Evolutionary conservation across 164 flowering plant species (phyloP).

Genomic region (Nymphaea colorata): DNA sequence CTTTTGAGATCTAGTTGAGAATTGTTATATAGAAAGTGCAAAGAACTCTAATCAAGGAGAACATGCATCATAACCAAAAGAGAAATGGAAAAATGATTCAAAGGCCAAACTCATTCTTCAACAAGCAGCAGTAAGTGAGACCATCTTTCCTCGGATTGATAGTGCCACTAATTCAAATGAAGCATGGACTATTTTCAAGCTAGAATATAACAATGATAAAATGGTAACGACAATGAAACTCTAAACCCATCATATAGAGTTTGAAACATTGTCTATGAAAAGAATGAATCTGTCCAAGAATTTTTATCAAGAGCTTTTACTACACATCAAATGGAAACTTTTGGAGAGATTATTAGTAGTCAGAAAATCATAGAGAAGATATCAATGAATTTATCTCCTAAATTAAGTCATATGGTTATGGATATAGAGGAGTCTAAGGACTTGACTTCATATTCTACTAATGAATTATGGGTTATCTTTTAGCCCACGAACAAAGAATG

Average conservation of each 20-base stretch:
- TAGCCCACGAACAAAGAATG: background rate
- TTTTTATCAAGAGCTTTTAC: background rate
- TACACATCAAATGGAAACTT: background rate
- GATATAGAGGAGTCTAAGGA: slow-evolving; percentile 1
- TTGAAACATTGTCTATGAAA: slow-evolving; percentile 3
- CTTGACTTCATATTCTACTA: background rate
- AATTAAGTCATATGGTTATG: slow-evolving; percentile 2
- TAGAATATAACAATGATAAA: background rate
- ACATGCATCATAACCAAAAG: background rate
- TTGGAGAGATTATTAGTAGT: background rate
- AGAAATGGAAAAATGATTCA: background rate
- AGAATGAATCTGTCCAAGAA: background rate
- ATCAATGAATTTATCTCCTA: background rate
- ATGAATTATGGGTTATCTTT: background rate
- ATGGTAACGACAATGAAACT: background rate
- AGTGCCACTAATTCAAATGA: background rate
- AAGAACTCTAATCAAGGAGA: too few species aligned
- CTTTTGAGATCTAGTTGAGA: background rate
- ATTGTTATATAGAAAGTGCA: background rate
- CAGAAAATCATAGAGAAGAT: background rate
- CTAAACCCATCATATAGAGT: background rate
- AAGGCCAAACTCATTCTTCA: background rate
- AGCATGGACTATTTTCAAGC: slow-evolving; percentile 1
- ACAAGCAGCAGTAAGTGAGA: slow-evolving; percentile 1
- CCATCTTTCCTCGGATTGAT: background rate